Evolutionary conservation across 345 rosid genomes (phyloP).

Genomic region (Heritiera littoralis): DNA sequence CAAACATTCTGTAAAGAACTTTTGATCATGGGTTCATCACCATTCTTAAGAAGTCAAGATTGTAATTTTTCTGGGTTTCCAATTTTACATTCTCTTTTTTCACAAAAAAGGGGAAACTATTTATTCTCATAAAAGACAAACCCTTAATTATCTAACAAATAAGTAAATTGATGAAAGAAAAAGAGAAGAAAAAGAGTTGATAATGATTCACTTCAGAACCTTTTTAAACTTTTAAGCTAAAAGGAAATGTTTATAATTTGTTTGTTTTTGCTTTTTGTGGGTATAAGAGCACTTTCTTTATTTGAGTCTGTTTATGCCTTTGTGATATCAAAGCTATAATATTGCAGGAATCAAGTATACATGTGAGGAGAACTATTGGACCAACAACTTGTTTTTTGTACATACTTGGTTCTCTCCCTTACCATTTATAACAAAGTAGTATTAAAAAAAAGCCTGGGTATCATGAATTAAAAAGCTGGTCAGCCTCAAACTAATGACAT

Average conservation of each 20-base stretch:
- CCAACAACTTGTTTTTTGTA: conserved; percentile 22
- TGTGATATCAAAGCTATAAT: conserved; percentile 22
- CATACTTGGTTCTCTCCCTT: not conserved
- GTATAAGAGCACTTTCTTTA: not conserved
- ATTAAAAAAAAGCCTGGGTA: too few relatives aligned
- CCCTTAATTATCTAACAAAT: not conserved
- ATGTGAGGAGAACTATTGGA: conserved; percentile 17
- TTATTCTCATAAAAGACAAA: not conserved
- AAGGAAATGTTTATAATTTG: not conserved
- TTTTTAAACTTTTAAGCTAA: not conserved
- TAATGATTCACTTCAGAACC: not conserved
- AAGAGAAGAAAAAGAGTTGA: not conserved
- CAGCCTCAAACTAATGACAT: not conserved
- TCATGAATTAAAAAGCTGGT: not conserved
- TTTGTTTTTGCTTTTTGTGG: conserved; percentile 8
- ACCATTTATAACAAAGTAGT: not conserved
- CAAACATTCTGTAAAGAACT: not conserved
- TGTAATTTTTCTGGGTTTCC: not conserved
- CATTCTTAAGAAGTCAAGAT: not conserved
- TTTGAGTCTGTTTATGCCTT: not conserved
- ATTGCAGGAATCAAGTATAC: conserved; percentile 17
- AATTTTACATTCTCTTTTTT: too few relatives aligned
- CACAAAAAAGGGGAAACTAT: not conserved
- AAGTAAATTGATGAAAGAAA: not conserved
- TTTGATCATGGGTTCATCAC: not conserved